Conservation (phyloP, 352 stramenopile genomes). For the Lagenidium giganteum region DNA sequence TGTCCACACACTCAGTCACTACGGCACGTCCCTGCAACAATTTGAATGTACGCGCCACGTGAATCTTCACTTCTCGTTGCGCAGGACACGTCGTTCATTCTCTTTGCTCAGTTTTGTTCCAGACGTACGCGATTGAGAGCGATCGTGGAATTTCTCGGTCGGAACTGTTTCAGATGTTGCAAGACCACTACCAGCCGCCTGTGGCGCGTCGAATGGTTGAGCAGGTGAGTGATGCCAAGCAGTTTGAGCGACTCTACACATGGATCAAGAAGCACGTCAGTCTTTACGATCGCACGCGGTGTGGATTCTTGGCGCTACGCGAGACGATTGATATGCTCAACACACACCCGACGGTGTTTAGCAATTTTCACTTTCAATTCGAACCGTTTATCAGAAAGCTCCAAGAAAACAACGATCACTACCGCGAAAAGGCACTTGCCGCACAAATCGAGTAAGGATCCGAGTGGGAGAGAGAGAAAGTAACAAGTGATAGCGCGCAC, state of each 20-base stretch:
- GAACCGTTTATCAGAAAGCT: constrained; percentile 32
- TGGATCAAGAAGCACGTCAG: constrained; percentile 72
- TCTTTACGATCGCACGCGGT: constrained; percentile 29
- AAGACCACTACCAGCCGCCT: constrained; percentile 34
- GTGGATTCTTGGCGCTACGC: constrained; percentile 28
- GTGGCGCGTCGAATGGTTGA: not conserved
- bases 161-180: constrained; percentile 46
- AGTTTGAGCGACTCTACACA: constrained; percentile 67
- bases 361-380: constrained; percentile 45
- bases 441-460: constrained; percentile 14
- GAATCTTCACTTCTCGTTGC: not conserved
- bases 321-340: constrained; percentile 39
- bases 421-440: constrained; percentile 30
- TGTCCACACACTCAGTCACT: constrained; percentile 34
- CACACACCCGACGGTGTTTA: constrained; percentile 31
- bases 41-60: constrained; percentile 46
- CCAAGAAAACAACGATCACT: constrained; percentile 39
- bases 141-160: constrained; percentile 48
- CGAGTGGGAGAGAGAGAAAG: no score
- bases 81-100: no score
- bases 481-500: no score
- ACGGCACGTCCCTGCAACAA: constrained; percentile 34
- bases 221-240: constrained; percentile 19
- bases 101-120: constrained; percentile 59
- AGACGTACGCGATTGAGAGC: constrained; percentile 43